Base-by-base conservation (phyloP, 805 yeast genomes). In the Hanseniaspora jakobsenii region DNA sequence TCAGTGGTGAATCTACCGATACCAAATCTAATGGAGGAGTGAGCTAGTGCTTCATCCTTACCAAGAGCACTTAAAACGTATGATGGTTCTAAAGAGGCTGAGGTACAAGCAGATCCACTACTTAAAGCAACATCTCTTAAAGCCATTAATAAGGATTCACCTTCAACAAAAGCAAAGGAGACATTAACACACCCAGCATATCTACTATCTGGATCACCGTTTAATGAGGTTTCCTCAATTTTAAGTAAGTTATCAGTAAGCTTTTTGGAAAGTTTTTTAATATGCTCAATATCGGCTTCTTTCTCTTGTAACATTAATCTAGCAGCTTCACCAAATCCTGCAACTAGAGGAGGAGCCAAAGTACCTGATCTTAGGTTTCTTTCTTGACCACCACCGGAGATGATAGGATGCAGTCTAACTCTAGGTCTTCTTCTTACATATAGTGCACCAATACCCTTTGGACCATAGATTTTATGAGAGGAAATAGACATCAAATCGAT, bases 331-430 rank as follows among this genome's bases (percentile, higher is more conserved):
- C 98, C 98, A 61, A 91, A 85, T 0, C 98, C 98, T 28, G 86
- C 79, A 32, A 89, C 83, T 57, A 86, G 70, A 18, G 97, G 94
- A n/a, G 98, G 94, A 3, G 98, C 87, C 59, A 91, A 72, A 23
- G 98, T 91, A 49, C 98, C 98, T 4, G 95, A 82, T 66, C 98
- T 75, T 56, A 91, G 70, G 48, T 98, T 98, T 69, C 98, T 81
- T 67, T 91, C 98, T 67, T 91, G 98, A 43, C 98, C 98, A 66
- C 98, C 98, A 52, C 98, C 98, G 49, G 86, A 81, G 53, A 91
- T 82, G 45, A 91, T 69, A 18, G 98, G 95, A 52, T 87, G 96
- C 50, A 91, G 61, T 72, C 98, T 81, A 39, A 91, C 98, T 66
- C 98, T 79, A 50, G 98, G 98, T 65, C 98, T 80, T 72, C 98